Base-by-base conservation (phyloP, 805 yeast species). In the Kluyveromyces nonfermentans region DNA sequence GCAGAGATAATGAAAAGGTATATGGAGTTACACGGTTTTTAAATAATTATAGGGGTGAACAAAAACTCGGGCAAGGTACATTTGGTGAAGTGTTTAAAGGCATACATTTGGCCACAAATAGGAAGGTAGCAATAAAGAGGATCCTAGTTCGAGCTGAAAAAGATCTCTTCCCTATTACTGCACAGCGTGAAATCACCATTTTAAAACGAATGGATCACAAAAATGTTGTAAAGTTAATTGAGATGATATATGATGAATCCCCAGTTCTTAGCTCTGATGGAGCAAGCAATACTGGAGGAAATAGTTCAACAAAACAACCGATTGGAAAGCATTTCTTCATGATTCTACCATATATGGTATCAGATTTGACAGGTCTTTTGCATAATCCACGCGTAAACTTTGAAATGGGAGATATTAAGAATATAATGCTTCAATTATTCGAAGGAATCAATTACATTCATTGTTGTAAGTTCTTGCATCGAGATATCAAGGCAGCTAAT, bases 401-500 rank as follows among this genome's bases (percentile, higher is more conserved):
- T 28, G 60, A 73, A 3, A 68, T 80, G 19, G 65, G 83, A 0
- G 89, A 86, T 51, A 83, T 85, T 52, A 94, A 94, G 62, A 82
- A 93, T 55, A 73, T 93, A 44, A 75, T 87, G 80, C 53, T 60
- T 20, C 98, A 93, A 64, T 63, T 93, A 33, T 67, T 94, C 7
- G 67, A 71, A 42, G 98, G 97, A 7, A 72, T 93, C 33, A 77
- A 84, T 47, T 93, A 81, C 57, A 76, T 93, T 25, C 99, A 63
- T 43, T 57, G 64, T 53, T 64, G 50, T 63, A 75, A 50, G 72
- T 72, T 56, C 54, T 57, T 82, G 61, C 99, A 93, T 62, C 73
- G 99, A 45, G 99, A 93, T 58, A 85, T 93, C 46, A 93, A 93
- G 63, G 88, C 97, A 0, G 96, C 98, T n/a, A 93, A 93, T 56